Evolutionary conservation across 768 basidiomycete species (phyloP).

Genomic region (Suillus luteus): DNA sequence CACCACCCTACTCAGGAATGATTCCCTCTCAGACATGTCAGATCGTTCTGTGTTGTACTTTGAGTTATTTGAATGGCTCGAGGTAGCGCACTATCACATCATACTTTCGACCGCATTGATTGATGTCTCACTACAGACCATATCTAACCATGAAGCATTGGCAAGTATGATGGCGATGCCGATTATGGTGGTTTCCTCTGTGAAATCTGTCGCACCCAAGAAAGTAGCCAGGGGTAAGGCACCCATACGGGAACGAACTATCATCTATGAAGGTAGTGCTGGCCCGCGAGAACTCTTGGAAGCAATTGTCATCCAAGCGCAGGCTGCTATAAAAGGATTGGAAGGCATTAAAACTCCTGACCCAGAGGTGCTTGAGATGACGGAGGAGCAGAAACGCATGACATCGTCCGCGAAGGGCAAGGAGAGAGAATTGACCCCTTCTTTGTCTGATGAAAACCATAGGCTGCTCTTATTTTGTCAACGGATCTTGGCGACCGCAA

Average conservation of each 20-base stretch:
- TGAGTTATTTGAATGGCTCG: conserved; percentile 89
- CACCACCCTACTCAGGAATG: conserved; percentile 84
- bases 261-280: conserved; percentile 88
- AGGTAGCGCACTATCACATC: conserved; percentile 50
- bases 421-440: conserved; percentile 43
- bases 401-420: conserved; percentile 69
- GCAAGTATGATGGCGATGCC: conserved; percentile 98
- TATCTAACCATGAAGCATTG: conserved; percentile 90
- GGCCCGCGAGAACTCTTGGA: conserved; percentile 92
- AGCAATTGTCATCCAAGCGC: conserved; percentile 88
- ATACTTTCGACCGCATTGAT: conserved; percentile 9
- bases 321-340: conserved; percentile 87
- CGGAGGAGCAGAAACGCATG: conserved; percentile 90
- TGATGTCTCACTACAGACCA: conserved; percentile 54
- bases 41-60: conserved; percentile 84
- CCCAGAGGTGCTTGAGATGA: conserved; percentile 61
- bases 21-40: conserved; percentile 93
- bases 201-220: conserved; percentile 64
- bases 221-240: conserved; percentile 46
- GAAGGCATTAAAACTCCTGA: conserved; percentile 61
- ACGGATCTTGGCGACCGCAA: conserved; percentile 80
- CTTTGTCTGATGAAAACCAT: conserved; percentile 69
- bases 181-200: conserved; percentile 80
- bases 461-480: conserved; percentile 82
- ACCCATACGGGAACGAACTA: conserved; percentile 74